phyloP scores from a whole-genome alignment of 2,329 filamentous ascomycete species.

The Alternaria gaisen region DNA sequence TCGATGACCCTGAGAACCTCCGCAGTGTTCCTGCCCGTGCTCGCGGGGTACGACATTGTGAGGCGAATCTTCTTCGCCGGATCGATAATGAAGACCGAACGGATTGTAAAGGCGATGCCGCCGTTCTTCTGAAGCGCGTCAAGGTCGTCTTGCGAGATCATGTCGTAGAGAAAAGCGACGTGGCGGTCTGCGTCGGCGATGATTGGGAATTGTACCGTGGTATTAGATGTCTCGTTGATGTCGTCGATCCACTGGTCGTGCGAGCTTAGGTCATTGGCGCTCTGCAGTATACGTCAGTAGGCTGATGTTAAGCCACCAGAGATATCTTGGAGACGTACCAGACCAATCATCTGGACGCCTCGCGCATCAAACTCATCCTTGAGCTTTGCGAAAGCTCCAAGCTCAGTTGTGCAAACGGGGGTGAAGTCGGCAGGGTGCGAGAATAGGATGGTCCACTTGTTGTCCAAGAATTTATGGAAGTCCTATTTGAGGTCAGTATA shows the following conservation, averaged over 20 bases:
- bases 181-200: constrained; percentile 60
- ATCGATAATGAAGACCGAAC: constrained; percentile 94
- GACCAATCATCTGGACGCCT: constrained; percentile 88
- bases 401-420: constrained; percentile 94
- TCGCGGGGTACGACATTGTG: constrained; percentile 91
- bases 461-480: constrained; percentile 82
- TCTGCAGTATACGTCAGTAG: constrained; percentile 45
- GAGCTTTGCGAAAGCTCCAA: constrained; percentile 90
- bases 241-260: constrained; percentile 93
- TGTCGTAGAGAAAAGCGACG: constrained; percentile 60
- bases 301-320: not conserved
- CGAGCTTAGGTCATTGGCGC: constrained; percentile 82
- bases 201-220: constrained; percentile 59
- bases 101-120: constrained; percentile 87
- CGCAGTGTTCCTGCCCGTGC: constrained; percentile 72
- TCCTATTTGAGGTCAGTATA: constrained; percentile 12
- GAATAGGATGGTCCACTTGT: constrained; percentile 84
- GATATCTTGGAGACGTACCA: constrained; percentile 60
- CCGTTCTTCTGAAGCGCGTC: constrained; percentile 63
- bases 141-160: constrained; percentile 62
- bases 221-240: constrained; percentile 59
- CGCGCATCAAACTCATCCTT: constrained; percentile 87
- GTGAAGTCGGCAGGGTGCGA: constrained; percentile 90
- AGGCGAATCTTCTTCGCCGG: constrained; percentile 92
- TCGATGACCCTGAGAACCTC: constrained; percentile 68